Evolutionary conservation across 2,329 filamentous ascomycete genomes (phyloP).

Genomic region (Cladosporium sp.): DNA sequence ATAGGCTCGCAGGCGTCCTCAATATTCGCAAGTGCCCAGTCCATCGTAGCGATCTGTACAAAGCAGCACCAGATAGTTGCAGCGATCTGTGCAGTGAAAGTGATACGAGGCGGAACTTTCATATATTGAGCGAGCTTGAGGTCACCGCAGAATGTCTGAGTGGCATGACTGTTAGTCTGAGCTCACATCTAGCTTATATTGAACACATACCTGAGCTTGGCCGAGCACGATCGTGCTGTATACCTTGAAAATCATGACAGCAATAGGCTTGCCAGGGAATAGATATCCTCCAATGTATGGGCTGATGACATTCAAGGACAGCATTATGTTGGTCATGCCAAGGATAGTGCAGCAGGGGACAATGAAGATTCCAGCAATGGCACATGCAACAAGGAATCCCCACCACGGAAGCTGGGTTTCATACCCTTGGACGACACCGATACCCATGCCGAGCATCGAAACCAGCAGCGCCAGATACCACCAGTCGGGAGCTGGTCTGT

Average conservation of each 20-base stretch:
- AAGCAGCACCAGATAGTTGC: conserved; percentile 72
- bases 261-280: conserved; percentile 80
- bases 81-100: conserved; percentile 73
- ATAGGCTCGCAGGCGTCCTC: conserved; percentile 70
- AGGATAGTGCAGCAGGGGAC: conserved; percentile 89
- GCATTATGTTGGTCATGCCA: conserved; percentile 69
- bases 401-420: conserved; percentile 84
- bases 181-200: no score
- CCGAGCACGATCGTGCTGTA: conserved; percentile 62
- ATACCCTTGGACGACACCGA: conserved; percentile 44
- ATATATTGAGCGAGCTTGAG: conserved; percentile 85
- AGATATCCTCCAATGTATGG: conserved; percentile 69
- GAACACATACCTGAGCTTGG: conserved; percentile 61
- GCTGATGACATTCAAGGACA: conserved; percentile 22
- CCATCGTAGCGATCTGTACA: conserved; percentile 78
- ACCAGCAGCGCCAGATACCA: conserved; percentile 58
- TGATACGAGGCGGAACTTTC: conserved; percentile 76
- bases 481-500: conserved; percentile 72
- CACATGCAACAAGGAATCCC: conserved; percentile 70
- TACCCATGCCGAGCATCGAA: conserved; percentile 23
- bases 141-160: conserved; percentile 72
- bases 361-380: conserved; percentile 74
- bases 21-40: conserved; percentile 84
- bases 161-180: neutral
- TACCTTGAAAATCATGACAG: conserved; percentile 90